These are phyloP conservation scores for Starmerella apicola DNA, from an alignment of 805 yeast species.

Conservation along the genomic window DNA sequence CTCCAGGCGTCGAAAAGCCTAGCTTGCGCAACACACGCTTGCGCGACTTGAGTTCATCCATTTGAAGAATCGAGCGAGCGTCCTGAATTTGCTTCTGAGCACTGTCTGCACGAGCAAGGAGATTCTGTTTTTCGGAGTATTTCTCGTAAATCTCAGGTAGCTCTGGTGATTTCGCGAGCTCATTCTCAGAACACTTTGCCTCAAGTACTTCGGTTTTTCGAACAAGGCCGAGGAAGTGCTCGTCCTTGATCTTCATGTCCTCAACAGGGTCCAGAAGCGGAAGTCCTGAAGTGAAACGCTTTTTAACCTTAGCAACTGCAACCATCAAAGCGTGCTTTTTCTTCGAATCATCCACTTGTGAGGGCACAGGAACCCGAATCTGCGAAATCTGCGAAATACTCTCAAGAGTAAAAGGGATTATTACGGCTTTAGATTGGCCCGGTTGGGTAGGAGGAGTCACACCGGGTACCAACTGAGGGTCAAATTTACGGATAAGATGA, in stretches of 20 bases:
- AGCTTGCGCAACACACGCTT: slow-evolving; percentile 85
- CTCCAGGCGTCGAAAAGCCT: slow-evolving; percentile 76
- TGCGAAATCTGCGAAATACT: slow-evolving; percentile 68
- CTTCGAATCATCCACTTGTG: slow-evolving; percentile 39
- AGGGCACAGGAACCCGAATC: slow-evolving; percentile 68
- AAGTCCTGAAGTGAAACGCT: slow-evolving; percentile 79
- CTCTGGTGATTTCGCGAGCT: slow-evolving; percentile 39
- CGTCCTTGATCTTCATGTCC: slow-evolving; percentile 81
- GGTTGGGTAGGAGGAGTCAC: slow-evolving; percentile 66
- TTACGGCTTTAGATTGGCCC: slow-evolving; percentile 60
- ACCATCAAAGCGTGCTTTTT: slow-evolving; percentile 47
- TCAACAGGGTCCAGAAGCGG: slow-evolving; percentile 85
- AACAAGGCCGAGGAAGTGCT: slow-evolving; percentile 56
- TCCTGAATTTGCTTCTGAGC: slow-evolving; percentile 57
- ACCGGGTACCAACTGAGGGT: slow-evolving; percentile 74
- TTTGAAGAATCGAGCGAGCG: slow-evolving; percentile 82
- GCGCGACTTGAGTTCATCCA: slow-evolving; percentile 86
- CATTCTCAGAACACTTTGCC: slow-evolving; percentile 56
- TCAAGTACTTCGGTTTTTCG: slow-evolving; percentile 76
- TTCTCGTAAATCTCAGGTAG: slow-evolving; percentile 50
- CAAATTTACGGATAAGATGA: slow-evolving; percentile 62
- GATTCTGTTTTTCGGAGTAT: slow-evolving; percentile 51
- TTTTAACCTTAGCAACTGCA: slow-evolving; percentile 65
- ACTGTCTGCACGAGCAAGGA: slow-evolving; percentile 46
- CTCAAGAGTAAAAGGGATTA: slow-evolving; percentile 72